Conservation (phyloP, 192 early-diverging fungal species). For the Coemansia sp. region DNA sequence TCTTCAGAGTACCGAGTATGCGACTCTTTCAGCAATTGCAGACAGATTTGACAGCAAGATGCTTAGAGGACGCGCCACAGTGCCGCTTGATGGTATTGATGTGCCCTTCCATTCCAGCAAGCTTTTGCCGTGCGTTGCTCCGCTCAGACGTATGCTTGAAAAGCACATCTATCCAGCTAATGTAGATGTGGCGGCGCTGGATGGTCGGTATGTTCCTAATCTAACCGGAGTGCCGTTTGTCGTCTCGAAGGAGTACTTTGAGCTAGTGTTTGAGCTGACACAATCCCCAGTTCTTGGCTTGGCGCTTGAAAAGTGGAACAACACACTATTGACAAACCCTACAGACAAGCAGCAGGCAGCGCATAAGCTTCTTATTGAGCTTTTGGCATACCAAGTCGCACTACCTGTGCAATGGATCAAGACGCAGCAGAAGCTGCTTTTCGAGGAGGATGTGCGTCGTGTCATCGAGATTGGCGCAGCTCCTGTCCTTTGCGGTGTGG, state of each 20-base stretch:
- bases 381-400: conserved; percentile 92
- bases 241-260: conserved; percentile 73
- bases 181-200: conserved; percentile 65
- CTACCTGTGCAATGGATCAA: conserved; percentile 94
- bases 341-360: conserved; percentile 70
- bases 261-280: conserved; percentile 67
- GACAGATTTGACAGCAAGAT: background rate
- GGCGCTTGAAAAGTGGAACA: conserved; percentile 73
- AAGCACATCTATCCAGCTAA: conserved; percentile 68
- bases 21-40: background rate
- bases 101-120: conserved; percentile 89
- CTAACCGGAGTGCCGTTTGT: conserved; percentile 89
- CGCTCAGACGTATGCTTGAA: conserved; percentile 75
- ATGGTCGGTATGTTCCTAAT: conserved; percentile 90
- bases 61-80: conserved; percentile 63
- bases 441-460: conserved; percentile 71
- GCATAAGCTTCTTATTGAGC: conserved; percentile 78
- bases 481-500: conserved; percentile 65
- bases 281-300: conserved; percentile 63
- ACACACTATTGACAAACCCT: conserved; percentile 28
- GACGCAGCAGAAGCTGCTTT: conserved; percentile 85
- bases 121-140: conserved; percentile 76
- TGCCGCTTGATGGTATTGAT: conserved; percentile 86
- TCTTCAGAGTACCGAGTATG: background rate
- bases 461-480: conserved; percentile 66